Conservation (phyloP, 23 red algal species). For the Gracilaria vermiculophylla region DNA sequence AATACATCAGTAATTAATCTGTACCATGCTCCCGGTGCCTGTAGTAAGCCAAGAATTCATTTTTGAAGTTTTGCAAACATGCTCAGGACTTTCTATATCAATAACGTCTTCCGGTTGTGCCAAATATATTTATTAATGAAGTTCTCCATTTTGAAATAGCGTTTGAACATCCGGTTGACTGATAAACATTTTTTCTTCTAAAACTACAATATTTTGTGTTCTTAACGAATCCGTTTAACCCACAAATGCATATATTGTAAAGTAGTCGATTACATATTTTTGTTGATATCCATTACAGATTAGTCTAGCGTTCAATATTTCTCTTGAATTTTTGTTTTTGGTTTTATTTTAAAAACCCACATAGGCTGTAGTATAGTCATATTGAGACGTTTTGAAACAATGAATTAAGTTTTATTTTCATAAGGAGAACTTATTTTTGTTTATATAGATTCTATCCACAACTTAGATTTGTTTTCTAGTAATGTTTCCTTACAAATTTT, state of each 20-base stretch:
- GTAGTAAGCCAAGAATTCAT: no score
- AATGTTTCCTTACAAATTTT: no score
- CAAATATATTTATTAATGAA: slow-evolving; percentile 48
- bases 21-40: no score
- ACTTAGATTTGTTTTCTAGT: no score
- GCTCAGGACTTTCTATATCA: background rate
- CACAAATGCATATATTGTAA: background rate
- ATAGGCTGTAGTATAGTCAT: no score
- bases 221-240: background rate
- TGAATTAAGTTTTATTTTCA: no score
- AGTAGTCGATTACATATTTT: background rate
- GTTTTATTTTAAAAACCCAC: no score
- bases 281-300: background rate
- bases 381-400: no score
- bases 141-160: slow-evolving; percentile 39
- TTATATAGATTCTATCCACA: no score
- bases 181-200: background rate
- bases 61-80: no score
- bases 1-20: no score
- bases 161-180: slow-evolving; percentile 25
- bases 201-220: background rate
- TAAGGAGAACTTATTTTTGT: no score
- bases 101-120: slow-evolving; percentile 29
- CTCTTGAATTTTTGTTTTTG: background rate
- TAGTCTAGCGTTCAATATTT: background rate